phyloP scores from a whole-genome alignment of 495 filamentous ascomycete species.

The Penicillium macrosclerotiorum region DNA sequence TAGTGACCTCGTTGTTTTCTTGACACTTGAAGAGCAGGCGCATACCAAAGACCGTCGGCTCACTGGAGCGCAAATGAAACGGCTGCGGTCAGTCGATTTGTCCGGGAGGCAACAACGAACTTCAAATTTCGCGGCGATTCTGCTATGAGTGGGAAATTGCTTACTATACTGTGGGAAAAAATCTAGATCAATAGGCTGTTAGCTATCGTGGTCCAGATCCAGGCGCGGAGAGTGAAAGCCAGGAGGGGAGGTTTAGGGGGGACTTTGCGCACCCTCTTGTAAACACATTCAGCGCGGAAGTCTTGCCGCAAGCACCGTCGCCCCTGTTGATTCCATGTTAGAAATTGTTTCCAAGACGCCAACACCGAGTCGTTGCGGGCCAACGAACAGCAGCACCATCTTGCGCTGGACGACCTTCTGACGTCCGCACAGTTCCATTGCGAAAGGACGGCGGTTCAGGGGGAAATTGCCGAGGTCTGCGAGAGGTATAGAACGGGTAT shows the following conservation, averaged over 20 bases:
- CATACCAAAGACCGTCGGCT: constrained; percentile 91
- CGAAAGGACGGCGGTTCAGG: constrained; percentile 3
- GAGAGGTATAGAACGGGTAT: background rate
- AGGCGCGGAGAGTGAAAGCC: constrained; percentile 1
- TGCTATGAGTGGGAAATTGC: constrained; percentile 20
- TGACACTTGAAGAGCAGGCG: constrained; percentile 4
- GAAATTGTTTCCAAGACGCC: background rate
- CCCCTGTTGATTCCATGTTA: constrained; percentile 56
- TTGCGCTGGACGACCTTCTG: constrained; percentile 90
- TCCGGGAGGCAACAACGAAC: too few relatives aligned
- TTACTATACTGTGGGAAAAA: constrained; percentile 97
- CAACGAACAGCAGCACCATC: constrained; percentile 88
- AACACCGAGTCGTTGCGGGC: background rate
- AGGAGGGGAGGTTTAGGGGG: constrained; percentile 7
- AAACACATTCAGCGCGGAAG: constrained; percentile 95
- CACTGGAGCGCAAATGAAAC: too few relatives aligned
- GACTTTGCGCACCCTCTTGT: constrained; percentile 75
- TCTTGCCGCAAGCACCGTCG: constrained; percentile 97
- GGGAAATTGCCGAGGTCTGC: background rate
- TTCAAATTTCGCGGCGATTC: too few relatives aligned
- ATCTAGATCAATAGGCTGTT: constrained; percentile 50
- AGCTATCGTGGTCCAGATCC: constrained; percentile 13
- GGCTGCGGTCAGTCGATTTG: too few relatives aligned
- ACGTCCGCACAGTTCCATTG: constrained; percentile 56
- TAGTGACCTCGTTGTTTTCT: constrained; percentile 18